Conservation (phyloP, 306 rosid species). For the Quercus engelmannii region DNA sequence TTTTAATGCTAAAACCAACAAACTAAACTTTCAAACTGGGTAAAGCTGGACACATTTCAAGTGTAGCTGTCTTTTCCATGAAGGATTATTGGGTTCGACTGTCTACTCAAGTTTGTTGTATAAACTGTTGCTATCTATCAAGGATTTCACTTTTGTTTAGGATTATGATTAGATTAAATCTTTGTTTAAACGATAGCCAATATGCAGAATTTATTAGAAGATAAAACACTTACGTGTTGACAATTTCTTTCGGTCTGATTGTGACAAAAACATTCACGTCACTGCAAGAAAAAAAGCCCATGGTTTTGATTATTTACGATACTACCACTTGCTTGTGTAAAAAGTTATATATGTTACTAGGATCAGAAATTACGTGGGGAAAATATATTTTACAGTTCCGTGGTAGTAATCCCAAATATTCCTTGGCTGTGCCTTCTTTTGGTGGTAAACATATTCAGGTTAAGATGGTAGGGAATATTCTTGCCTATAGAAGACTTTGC, state of each 20-base stretch:
- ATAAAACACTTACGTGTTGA: too few relatives aligned
- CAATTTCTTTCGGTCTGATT: not conserved
- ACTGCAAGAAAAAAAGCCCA: not conserved
- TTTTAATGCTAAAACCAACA: not conserved
- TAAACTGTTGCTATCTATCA: not conserved
- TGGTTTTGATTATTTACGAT: not conserved
- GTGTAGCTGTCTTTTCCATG: not conserved
- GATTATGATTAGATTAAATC: too few relatives aligned
- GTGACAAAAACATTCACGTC: not conserved
- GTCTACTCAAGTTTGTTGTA: not conserved
- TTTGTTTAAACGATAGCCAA: too few relatives aligned
- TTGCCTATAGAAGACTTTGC: not conserved
- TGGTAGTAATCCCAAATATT: not conserved
- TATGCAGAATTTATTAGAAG: too few relatives aligned
- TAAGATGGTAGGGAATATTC: slow-evolving; percentile 28
- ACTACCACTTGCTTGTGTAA: not conserved
- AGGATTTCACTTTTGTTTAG: too few relatives aligned
- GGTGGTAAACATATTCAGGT: not conserved
- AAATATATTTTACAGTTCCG: not conserved
- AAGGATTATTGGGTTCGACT: not conserved
- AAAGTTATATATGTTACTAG: not conserved
- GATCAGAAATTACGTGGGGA: not conserved
- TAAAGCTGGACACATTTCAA: not conserved
- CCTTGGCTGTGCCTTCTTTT: slow-evolving; percentile 1
- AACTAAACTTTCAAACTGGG: not conserved